Evolutionary conservation across 495 filamentous ascomycete genomes (phyloP).

Genomic region (Pyronema omphalodes): DNA sequence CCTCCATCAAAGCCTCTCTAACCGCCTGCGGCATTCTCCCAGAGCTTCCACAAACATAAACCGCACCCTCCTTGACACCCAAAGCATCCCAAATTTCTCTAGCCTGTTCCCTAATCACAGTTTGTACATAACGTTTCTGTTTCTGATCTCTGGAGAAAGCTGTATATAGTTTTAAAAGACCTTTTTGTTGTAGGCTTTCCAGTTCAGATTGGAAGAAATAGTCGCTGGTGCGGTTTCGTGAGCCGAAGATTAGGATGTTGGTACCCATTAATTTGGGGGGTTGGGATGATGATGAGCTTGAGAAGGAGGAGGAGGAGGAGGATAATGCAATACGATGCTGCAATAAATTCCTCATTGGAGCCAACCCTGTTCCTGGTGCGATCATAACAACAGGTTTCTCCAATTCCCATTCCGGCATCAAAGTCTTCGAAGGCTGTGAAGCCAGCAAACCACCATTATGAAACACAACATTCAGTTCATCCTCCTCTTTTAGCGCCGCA

Average conservation of each 20-base stretch:
- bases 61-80: constrained; percentile 32
- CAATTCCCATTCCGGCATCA: too few species aligned
- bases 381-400: constrained; percentile 63
- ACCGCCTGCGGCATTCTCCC: constrained; percentile 80
- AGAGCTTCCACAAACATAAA: constrained; percentile 69
- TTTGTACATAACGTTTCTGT: constrained; percentile 78
- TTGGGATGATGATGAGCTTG: too few species aligned
- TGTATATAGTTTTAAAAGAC: constrained; percentile 37
- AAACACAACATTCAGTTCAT: constrained; percentile 42
- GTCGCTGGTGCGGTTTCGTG: constrained; percentile 52
- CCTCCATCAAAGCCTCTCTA: constrained; percentile 58
- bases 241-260: constrained; percentile 49
- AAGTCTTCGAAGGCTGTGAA: too few species aligned
- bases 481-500: constrained; percentile 39
- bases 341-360: constrained; percentile 65
- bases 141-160: constrained; percentile 66
- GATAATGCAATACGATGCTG: constrained; percentile 44
- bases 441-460: too few species aligned
- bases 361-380: constrained; percentile 78
- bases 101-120: constrained; percentile 48
- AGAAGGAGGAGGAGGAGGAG: too few species aligned
- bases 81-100: constrained; percentile 40
- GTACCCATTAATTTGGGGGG: too few species aligned
- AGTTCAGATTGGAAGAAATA: constrained; percentile 70
- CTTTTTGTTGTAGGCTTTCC: constrained; percentile 25